Base-by-base conservation (phyloP, 1,139 yeast species). In the Candida sp. region DNA sequence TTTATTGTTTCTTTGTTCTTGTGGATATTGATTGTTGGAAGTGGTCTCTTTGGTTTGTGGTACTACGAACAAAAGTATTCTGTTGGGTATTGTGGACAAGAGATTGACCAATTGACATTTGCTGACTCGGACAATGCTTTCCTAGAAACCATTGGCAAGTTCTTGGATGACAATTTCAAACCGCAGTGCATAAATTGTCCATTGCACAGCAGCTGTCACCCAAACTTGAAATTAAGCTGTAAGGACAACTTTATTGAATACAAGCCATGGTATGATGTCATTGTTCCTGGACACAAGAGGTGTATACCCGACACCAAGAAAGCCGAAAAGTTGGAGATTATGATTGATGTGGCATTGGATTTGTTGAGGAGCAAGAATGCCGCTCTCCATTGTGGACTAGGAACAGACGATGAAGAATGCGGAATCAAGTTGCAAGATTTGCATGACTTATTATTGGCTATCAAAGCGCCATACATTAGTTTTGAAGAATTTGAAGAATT, bases 161-260 rank as follows among this genome's bases (percentile, higher is more conserved):
- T 64, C 51, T 61, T 77, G 51, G 81, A 77, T 52, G 48, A 57
- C 2, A 61, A 70, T 51, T 66, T 68, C 49, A 81, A 81, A 49
- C 97, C 98, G 3, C 54, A 61, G 2, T 94, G 98, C 68, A 70
- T 80, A 6, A 82, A 82, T 35, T 93, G 98, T 63, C 98, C 98
- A 1, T 78, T 77, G 7, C 89, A 93, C 68, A 96, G 96, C 1
- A 74, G 83, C 47, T 94, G 98, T 66, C 82, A 78, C 55, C 82
- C 85, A 30, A 68, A 77, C 46, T 73, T 87, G 59, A 73, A 79
- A 54, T 65, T 88, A 17, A 83, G 79, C 49, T 92, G 98, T 66
- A 86, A 82, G 59, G 85, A 85, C 44, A 96, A 88, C 52, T 91
- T 80, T 65, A 71, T 84, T 41, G 80, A 79, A 46, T 68, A 67